Conservation (phyloP, 1,284 basidiomycete species). For the Schizophyllum commune region DNA sequence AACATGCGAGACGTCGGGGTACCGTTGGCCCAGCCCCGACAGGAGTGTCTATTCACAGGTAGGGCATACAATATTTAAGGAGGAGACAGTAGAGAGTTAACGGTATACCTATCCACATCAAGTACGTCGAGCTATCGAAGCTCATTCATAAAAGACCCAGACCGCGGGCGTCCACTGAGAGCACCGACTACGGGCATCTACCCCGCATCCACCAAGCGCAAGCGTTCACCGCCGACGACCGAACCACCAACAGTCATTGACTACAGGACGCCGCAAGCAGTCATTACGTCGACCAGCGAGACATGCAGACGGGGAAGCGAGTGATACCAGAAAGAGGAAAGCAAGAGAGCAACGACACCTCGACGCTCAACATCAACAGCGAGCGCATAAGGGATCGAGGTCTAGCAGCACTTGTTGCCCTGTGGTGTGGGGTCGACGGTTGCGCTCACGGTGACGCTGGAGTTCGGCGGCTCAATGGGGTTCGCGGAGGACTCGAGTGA, state of each 20-base stretch:
- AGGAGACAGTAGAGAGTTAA: background rate
- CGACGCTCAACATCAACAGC: background rate
- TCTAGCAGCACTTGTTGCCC: conserved; percentile 36
- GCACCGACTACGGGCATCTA: too few relatives aligned
- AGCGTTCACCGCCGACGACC: too few relatives aligned
- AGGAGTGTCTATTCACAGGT: background rate
- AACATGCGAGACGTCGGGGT: too few relatives aligned
- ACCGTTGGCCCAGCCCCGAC: too few relatives aligned
- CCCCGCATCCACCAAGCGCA: too few relatives aligned
- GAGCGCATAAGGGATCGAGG: background rate
- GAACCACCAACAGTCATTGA: background rate
- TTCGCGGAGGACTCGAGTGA: conserved; percentile 72
- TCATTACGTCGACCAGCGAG: background rate
- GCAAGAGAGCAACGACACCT: background rate
- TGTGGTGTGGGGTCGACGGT: conserved; percentile 33
- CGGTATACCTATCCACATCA: background rate
- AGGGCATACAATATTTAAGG: background rate
- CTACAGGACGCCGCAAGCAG: background rate
- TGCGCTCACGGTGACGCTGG: conserved; percentile 68
- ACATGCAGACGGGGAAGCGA: background rate
- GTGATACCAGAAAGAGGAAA: too few relatives aligned
- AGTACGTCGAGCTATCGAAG: too few relatives aligned
- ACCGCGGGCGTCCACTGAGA: too few relatives aligned
- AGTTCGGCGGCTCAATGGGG: conserved; percentile 39
- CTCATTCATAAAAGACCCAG: background rate